A percentile compares a stretch with the other conserved stretches of the same genome.
Evolutionary conservation across 257 asterid species (phyloP).

Genomic region (Rehmannia glutinosa): DNA sequence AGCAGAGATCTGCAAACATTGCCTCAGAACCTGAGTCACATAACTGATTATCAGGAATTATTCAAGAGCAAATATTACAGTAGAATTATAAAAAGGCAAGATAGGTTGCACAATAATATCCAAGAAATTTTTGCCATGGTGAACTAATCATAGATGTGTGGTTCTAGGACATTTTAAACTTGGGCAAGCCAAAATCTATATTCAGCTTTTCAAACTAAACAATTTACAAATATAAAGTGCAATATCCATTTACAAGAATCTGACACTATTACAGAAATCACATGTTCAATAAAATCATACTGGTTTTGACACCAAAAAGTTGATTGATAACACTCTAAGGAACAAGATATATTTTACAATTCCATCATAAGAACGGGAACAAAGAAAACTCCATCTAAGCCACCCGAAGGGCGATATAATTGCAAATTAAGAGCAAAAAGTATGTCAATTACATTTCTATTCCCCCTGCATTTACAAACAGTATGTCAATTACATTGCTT

Average conservation of each 20-base stretch:
- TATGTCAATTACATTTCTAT: no score
- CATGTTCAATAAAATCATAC: conserved; percentile 3
- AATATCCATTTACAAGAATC: neutral
- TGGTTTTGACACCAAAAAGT: conserved; percentile 1
- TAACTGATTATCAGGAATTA: conserved; percentile 46
- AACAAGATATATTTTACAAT: no score
- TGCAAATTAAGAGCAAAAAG: no score
- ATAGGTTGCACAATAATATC: conserved; percentile 9
- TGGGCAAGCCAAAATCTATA: neutral
- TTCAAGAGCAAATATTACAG: conserved; percentile 14
- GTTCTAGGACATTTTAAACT: conserved; percentile 8
- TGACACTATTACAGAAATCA: neutral
- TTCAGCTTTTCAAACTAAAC: conserved; percentile 1
- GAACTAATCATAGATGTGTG: neutral
- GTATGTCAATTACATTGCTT: no score
- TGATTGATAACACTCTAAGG: conserved; percentile 10
- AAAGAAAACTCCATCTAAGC: no score
- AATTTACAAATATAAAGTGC: neutral
- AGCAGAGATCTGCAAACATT: conserved; percentile 98
- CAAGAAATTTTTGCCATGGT: conserved; percentile 3
- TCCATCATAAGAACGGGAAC: no score
- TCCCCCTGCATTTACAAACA: neutral
- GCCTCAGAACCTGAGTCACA: conserved; percentile 91
- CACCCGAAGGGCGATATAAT: no score
- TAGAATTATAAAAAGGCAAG: conserved; percentile 14